phyloP scores from a whole-genome alignment of 2,329 filamentous ascomycete species.

The Chlorencoelia australis region DNA sequence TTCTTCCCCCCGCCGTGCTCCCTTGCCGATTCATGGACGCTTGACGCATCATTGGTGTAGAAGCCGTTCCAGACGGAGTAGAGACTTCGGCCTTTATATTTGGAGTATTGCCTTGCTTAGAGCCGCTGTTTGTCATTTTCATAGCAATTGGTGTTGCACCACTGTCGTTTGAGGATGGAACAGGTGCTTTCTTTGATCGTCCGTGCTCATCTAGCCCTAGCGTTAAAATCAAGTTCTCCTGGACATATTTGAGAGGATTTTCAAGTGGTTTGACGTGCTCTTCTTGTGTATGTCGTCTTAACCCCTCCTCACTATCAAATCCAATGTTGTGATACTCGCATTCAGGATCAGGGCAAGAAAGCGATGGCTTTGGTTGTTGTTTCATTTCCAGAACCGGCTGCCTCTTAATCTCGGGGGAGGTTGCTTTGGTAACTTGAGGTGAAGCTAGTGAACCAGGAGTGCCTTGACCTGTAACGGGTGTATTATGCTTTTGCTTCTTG shows the following conservation, averaged over 20 bases:
- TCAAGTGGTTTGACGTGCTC: constrained; percentile 48
- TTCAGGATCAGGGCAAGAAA: constrained; percentile 40
- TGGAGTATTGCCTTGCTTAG: constrained; percentile 34
- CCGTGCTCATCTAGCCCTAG: constrained; percentile 45
- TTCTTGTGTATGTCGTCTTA: constrained; percentile 44
- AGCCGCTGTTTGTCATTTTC: constrained; percentile 21
- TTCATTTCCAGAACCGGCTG: constrained; percentile 16
- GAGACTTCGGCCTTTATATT: constrained; percentile 28
- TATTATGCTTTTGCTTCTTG: constrained; percentile 45
- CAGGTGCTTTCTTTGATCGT: constrained; percentile 12
- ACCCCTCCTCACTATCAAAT: constrained; percentile 45
- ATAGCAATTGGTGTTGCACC: constrained; percentile 28
- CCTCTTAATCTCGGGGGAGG: constrained; percentile 22
- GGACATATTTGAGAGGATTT: constrained; percentile 43
- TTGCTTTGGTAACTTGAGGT: constrained; percentile 21
- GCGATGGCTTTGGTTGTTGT: constrained; percentile 16
- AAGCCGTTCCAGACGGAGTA: constrained; percentile 22
- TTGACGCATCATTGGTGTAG: constrained; percentile 40
- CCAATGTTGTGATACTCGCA: constrained; percentile 42
- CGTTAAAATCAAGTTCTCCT: constrained; percentile 38
- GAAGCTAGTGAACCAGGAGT: constrained; percentile 22
- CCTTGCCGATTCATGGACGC: constrained; percentile 40
- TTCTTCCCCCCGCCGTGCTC: constrained; percentile 35
- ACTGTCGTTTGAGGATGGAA: constrained; percentile 2
- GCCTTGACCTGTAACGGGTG: constrained; percentile 29